Conservation (phyloP, 495 filamentous ascomycete species). For the Cairneyella variabilis region DNA sequence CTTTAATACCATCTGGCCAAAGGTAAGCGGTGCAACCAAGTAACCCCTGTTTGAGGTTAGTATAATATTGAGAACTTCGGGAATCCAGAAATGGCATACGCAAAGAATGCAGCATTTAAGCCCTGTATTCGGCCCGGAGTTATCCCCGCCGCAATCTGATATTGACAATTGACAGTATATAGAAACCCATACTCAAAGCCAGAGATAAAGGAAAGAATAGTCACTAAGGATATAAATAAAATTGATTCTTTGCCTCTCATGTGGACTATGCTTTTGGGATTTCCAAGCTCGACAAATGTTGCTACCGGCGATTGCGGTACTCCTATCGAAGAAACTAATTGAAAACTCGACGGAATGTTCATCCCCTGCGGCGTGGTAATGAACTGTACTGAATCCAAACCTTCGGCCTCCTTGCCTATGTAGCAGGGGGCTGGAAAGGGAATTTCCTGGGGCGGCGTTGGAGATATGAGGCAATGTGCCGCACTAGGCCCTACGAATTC, state of each 20-base stretch:
- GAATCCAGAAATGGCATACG: neutral
- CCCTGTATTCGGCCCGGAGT: slow-evolving; percentile 34
- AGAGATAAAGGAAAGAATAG: slow-evolving; percentile 82
- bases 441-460: slow-evolving; percentile 1
- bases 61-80: neutral
- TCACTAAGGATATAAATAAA: slow-evolving; percentile 57
- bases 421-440: neutral
- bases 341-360: neutral
- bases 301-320: slow-evolving; percentile 4
- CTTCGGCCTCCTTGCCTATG: neutral
- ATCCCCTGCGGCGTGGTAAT: slow-evolving; percentile 44
- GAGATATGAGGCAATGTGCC: neutral
- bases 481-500: slow-evolving; percentile 2
- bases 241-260: slow-evolving; percentile 41
- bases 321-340: slow-evolving; percentile 20
- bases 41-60: slow-evolving; percentile 36
- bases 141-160: slow-evolving; percentile 36
- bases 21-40: slow-evolving; percentile 60
- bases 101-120: slow-evolving; percentile 39
- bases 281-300: slow-evolving; percentile 74
- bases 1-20: slow-evolving; percentile 61
- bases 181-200: slow-evolving; percentile 84
- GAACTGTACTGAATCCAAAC: slow-evolving; percentile 50
- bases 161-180: slow-evolving; percentile 64
- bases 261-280: slow-evolving; percentile 72